phyloP scores from a whole-genome alignment of 257 asterid genomes.

The Sherardia arvensis region DNA sequence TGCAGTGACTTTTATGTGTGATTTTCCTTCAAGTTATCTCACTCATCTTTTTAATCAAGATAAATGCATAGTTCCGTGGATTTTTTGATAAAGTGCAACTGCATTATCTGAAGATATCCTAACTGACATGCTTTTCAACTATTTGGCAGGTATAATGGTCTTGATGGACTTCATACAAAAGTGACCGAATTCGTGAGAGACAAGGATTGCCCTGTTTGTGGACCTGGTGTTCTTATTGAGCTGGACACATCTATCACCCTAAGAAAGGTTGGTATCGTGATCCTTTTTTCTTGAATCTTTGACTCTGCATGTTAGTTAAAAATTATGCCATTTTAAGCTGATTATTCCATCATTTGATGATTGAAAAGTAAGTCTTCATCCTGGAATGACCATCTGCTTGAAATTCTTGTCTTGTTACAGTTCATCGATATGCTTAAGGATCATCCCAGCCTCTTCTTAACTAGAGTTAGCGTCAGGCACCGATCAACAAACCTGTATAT shows the following conservation, averaged over 20 bases:
- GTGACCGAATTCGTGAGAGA: slow-evolving; percentile 86
- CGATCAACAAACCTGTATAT: slow-evolving; percentile 76
- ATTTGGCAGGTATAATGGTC: slow-evolving; percentile 73
- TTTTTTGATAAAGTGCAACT: neutral
- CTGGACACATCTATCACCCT: slow-evolving; percentile 64
- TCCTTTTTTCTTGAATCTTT: slow-evolving; percentile 13
- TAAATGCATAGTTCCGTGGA: neutral
- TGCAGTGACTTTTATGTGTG: too few species aligned
- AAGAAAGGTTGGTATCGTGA: slow-evolving; percentile 46
- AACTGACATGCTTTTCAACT: slow-evolving; percentile 2
- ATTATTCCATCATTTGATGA: neutral
- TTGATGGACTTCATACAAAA: slow-evolving; percentile 87
- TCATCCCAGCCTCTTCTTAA: slow-evolving; percentile 62
- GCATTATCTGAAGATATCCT: neutral
- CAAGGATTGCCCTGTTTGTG: slow-evolving; percentile 83
- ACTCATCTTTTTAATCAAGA: neutral
- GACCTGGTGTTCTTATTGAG: slow-evolving; percentile 96
- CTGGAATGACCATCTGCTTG: neutral
- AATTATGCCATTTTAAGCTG: neutral
- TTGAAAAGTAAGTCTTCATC: neutral
- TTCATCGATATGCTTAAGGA: slow-evolving; percentile 77
- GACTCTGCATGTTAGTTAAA: neutral
- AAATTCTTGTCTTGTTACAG: slow-evolving; percentile 30
- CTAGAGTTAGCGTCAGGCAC: slow-evolving; percentile 68
- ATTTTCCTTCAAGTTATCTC: neutral